Evolutionary conservation across 192 early-diverging fungal species (phyloP).

Genomic region (Pilobolus umbonatus): DNA sequence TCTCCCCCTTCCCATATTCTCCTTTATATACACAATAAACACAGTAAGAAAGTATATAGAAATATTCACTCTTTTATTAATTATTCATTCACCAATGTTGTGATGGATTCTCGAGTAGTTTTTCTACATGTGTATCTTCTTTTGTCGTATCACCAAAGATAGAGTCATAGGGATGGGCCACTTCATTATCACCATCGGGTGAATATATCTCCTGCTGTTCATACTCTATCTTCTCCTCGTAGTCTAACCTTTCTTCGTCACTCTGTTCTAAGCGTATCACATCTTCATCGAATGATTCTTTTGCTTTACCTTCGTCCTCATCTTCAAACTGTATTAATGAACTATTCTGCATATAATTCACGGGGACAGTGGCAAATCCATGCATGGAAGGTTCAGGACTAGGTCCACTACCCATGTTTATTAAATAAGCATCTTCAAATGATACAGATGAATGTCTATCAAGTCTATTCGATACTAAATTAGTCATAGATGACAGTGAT

Average conservation of each 20-base stretch:
- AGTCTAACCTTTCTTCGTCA: slow-evolving; percentile 5
- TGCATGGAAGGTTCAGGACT: not conserved
- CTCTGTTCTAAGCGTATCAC: slow-evolving; percentile 8
- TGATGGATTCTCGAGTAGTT: too few relatives aligned
- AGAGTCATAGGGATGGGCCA: slow-evolving; percentile 36
- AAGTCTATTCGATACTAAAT: not conserved
- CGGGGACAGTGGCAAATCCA: not conserved
- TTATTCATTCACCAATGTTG: too few relatives aligned
- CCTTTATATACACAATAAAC: too few relatives aligned
- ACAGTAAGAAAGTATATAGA: too few relatives aligned
- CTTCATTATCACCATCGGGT: slow-evolving; percentile 57
- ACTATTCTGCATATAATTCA: slow-evolving; percentile 16
- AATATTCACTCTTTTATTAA: too few relatives aligned
- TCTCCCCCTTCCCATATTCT: too few relatives aligned
- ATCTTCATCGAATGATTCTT: not conserved
- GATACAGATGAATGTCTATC: slow-evolving; percentile 37
- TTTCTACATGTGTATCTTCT: not conserved
- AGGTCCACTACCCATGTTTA: slow-evolving; percentile 36
- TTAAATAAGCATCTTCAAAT: slow-evolving; percentile 56
- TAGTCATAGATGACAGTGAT: not conserved
- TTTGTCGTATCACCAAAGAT: slow-evolving; percentile 13
- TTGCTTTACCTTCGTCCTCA: not conserved
- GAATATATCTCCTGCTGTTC: slow-evolving; percentile 37
- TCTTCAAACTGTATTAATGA: slow-evolving; percentile 33
- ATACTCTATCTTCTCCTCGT: not conserved